phyloP scores from a whole-genome alignment of 768 basidiomycete species.

The Coprinopsis sp. region DNA sequence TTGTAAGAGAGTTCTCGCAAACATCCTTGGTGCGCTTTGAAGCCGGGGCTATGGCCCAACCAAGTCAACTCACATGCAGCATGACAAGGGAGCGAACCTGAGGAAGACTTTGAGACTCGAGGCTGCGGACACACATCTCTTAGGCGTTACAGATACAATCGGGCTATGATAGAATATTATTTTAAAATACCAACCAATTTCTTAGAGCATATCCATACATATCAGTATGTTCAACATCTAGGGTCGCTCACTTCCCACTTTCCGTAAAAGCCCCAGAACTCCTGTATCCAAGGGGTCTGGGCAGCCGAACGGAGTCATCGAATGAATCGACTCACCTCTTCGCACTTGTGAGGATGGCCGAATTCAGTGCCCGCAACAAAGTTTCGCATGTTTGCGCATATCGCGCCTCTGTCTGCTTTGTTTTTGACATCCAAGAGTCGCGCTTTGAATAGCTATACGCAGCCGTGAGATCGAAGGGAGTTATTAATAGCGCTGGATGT shows the following conservation, averaged over 20 bases:
- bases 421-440: conserved; percentile 24
- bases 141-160: no score
- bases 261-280: conserved; percentile 28
- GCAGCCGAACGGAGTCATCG: background rate
- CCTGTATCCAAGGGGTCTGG: conserved; percentile 18
- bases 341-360: conserved; percentile 22
- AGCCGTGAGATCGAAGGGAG: conserved; percentile 2
- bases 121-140: no score
- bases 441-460: conserved; percentile 24
- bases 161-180: no score
- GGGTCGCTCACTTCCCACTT: conserved; percentile 29
- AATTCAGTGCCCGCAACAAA: conserved; percentile 19
- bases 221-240: conserved; percentile 16
- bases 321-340: conserved; percentile 19
- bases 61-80: no score
- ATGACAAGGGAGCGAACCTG: no score
- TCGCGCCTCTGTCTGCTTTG: conserved; percentile 20
- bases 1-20: no score
- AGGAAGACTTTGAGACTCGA: no score
- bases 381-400: conserved; percentile 28
- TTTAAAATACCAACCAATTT: no score
- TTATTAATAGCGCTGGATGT: conserved; percentile 13
- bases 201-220: background rate
- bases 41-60: no score
- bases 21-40: no score